Conservation (phyloP, 2,329 filamentous ascomycete species). For the Erysiphe pulchra region DNA sequence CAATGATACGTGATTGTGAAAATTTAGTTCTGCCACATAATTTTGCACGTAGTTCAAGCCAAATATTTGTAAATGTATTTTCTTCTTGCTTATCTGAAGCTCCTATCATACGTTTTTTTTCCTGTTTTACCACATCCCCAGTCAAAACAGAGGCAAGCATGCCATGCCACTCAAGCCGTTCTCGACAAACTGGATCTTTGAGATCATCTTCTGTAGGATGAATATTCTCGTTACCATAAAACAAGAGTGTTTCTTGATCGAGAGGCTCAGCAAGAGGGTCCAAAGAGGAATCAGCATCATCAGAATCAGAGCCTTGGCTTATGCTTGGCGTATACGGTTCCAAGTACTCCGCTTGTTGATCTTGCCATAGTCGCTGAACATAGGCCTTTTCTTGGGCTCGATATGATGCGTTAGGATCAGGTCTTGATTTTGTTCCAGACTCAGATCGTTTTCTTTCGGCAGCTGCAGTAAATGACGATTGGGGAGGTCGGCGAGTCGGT, state of each 20-base stretch:
- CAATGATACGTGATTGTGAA: conserved; percentile 66
- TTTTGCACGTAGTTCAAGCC: conserved; percentile 68
- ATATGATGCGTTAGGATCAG: conserved; percentile 48
- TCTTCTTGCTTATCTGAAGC: conserved; percentile 35
- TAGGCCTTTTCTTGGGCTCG: conserved; percentile 84
- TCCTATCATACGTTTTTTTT: conserved; percentile 85
- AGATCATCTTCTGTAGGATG: conserved; percentile 78
- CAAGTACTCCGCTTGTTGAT: conserved; percentile 24
- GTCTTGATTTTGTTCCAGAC: conserved; percentile 27
- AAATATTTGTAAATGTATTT: conserved; percentile 50
- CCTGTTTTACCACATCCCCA: conserved; percentile 88
- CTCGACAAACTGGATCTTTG: conserved; percentile 64
- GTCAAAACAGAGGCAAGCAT: conserved; percentile 93
- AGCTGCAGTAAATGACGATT: conserved; percentile 19
- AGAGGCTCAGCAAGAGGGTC: conserved; percentile 64
- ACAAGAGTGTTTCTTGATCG: conserved; percentile 79
- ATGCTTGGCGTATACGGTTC: conserved; percentile 44
- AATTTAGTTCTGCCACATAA: conserved; percentile 62
- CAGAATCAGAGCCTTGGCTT: conserved; percentile 44
- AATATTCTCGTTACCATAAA: conserved; percentile 72
- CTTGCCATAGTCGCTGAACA: conserved; percentile 70
- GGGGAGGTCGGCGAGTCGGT: conserved; percentile 27
- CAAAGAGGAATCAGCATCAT: conserved; percentile 78
- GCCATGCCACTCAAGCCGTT: conserved; percentile 88
- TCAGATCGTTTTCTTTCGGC: conserved; percentile 24